Percentiles rank a stretch among this genome's conserved stretches.
Evolutionary conservation across 1,284 basidiomycete species (phyloP).

Genomic region (Ceratobasidium papillatum): DNA sequence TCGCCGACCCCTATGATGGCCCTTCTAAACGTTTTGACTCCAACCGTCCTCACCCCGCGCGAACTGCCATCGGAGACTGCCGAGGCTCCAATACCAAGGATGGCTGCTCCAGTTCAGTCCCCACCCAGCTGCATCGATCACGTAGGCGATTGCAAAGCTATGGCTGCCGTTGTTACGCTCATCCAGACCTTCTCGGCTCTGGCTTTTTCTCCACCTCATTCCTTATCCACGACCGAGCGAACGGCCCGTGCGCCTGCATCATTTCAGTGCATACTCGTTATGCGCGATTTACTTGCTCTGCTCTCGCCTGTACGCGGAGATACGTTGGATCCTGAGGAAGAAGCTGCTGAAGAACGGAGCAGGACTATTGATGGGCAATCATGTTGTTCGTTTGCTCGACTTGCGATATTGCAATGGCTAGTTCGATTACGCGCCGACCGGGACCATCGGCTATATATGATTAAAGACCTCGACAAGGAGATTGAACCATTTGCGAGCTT

Average conservation of each 20-base stretch:
- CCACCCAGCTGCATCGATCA: constrained; percentile 17
- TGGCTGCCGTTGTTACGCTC: constrained; percentile 53
- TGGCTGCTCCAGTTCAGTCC: not conserved
- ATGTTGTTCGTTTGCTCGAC: constrained; percentile 67
- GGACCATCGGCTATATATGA: constrained; percentile 86
- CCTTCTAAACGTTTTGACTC: constrained; percentile 16
- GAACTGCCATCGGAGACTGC: constrained; percentile 3
- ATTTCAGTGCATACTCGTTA: constrained; percentile 55
- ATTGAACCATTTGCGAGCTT: constrained; percentile 52
- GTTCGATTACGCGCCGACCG: constrained; percentile 91
- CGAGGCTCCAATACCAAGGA: not conserved
- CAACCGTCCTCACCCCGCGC: constrained; percentile 7
- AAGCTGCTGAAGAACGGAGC: constrained; percentile 43
- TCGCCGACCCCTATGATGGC: constrained; percentile 38
- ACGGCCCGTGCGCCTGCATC: constrained; percentile 54
- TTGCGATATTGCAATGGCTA: constrained; percentile 86
- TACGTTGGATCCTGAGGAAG: constrained; percentile 46
- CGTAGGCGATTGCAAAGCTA: constrained; percentile 49
- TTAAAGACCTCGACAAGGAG: constrained; percentile 55
- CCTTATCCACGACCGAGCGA: constrained; percentile 49
- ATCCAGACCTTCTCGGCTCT: constrained; percentile 58
- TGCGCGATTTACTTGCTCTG: constrained; percentile 56
- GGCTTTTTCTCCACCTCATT: constrained; percentile 54
- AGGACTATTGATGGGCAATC: constrained; percentile 48
- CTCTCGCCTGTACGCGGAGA: constrained; percentile 48